Conservation (phyloP, 305 asterid species). For the Plantago lanceolata region DNA sequence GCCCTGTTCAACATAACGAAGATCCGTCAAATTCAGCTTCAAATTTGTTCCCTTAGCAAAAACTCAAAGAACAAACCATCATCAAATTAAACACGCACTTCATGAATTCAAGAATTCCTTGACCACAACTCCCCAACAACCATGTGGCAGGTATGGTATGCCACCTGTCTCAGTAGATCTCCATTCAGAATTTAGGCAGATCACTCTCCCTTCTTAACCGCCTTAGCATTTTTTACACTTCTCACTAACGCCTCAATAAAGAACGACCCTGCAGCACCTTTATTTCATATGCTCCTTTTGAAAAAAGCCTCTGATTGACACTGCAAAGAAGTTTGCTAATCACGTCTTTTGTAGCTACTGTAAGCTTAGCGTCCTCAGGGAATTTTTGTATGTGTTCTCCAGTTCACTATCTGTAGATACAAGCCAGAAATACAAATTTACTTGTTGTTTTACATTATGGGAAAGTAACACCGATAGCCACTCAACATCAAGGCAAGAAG, state of each 20-base stretch:
- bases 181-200: constrained; percentile 29
- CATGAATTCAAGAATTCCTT: too few relatives aligned
- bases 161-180: constrained; percentile 31
- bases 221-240: too few relatives aligned
- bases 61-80: too few relatives aligned
- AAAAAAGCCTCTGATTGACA: constrained; percentile 85
- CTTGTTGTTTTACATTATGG: constrained; percentile 3
- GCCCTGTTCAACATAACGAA: too few relatives aligned
- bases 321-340: constrained; percentile 81
- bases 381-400: constrained; percentile 89
- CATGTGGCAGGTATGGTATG: constrained; percentile 15
- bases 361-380: constrained; percentile 88
- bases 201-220: too few relatives aligned
- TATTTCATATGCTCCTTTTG: constrained; percentile 84
- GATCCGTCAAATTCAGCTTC: too few relatives aligned
- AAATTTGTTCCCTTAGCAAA: too few relatives aligned
- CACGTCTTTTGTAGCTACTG: constrained; percentile 74
- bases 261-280: constrained; percentile 69
- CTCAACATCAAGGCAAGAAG: constrained; percentile 11
- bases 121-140: too few relatives aligned
- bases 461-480: constrained; percentile 15
- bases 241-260: too few relatives aligned
- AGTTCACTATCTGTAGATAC: constrained; percentile 81
- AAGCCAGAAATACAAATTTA: constrained; percentile 19
- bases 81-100: too few relatives aligned